Evolutionary conservation across 495 filamentous ascomycete genomes (phyloP), one percentile per base, ranked within the genome.

Genomic region (Sabuloglossum arenarium): DNA sequence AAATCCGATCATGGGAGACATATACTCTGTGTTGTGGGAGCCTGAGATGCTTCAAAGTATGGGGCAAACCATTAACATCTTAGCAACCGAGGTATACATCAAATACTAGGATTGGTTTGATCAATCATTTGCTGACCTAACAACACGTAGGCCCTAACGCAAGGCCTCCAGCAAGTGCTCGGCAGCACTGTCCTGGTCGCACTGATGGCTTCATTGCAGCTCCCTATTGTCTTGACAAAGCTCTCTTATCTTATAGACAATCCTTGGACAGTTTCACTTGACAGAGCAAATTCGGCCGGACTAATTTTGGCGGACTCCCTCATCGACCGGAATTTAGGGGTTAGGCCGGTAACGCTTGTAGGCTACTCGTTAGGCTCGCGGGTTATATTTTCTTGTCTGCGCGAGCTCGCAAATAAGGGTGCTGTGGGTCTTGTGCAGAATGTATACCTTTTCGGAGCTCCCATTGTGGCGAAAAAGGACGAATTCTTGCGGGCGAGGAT

Each of bases 1-100:
- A 3, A 89, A 97, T 67, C 88, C 91, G 0, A 79, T 96, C 58
- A 97, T 99, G 91, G 91, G 91, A 31, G 91, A 99, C 70, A 78
- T 99, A 23, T 99, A 97, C 69, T 97, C 93, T 0, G 81, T 99
- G 9, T 73, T 90, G 54, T 99, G 93, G 93, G 91, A 99, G 67
- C 93, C 91, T 3, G 91, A 99, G 61, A 94, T 99, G 89, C 75
- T 99, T 60, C 83, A 78, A 49, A 91, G 84, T 64, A 97, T 95
- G 85, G 91, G 91, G 74, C 83, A 88, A 55, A 99, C 91, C 24
- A 97, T 99, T 61, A 94, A 95, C 61, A 96, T 99, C 66, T 74
- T 99, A 49, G 91, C 93, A 55, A 96, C 93, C 42, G 91, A 99
- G 79, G 88, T 93, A 70, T 70, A 75, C 56, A 60, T n/a, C 6